Conservation (phyloP, 306 rosid species). For the Prunus persica region DNA sequence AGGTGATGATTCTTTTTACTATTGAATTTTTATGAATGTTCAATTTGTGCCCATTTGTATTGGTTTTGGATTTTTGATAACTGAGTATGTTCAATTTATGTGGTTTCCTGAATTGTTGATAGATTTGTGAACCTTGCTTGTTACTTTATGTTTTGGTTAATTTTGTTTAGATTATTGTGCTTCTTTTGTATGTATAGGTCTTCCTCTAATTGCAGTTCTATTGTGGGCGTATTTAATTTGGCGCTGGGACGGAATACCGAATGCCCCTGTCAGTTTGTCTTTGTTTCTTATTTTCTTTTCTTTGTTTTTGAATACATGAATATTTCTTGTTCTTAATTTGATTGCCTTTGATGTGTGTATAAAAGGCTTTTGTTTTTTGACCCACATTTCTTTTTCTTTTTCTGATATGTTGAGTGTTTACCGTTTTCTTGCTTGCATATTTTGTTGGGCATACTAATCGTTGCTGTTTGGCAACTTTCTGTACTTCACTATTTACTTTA, state of each 20-base stretch:
- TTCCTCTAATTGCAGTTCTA: not conserved
- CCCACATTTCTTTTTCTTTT: not conserved
- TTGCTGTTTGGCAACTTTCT: not conserved
- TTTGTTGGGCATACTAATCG: not conserved
- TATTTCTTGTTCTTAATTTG: no score
- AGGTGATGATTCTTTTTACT: slow-evolving; percentile 42
- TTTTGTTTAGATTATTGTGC: not conserved
- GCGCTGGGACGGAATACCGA: not conserved
- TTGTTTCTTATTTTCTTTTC: not conserved
- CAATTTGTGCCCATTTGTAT: not conserved
- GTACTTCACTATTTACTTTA: not conserved
- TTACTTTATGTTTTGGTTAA: not conserved
- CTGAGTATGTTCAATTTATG: not conserved
- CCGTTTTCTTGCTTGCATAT: not conserved
- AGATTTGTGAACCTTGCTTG: not conserved
- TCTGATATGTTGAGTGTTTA: not conserved
- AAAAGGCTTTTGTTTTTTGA: no score
- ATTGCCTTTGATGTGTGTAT: no score
- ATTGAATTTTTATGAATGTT: not conserved
- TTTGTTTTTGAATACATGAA: no score
- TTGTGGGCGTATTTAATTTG: not conserved
- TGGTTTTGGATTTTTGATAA: not conserved
- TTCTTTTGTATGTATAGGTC: not conserved
- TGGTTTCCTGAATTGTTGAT: not conserved
- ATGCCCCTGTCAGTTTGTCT: not conserved